Conservation (phyloP, 2,329 filamentous ascomycete genomes). For the Cytospora piceicola region DNA sequence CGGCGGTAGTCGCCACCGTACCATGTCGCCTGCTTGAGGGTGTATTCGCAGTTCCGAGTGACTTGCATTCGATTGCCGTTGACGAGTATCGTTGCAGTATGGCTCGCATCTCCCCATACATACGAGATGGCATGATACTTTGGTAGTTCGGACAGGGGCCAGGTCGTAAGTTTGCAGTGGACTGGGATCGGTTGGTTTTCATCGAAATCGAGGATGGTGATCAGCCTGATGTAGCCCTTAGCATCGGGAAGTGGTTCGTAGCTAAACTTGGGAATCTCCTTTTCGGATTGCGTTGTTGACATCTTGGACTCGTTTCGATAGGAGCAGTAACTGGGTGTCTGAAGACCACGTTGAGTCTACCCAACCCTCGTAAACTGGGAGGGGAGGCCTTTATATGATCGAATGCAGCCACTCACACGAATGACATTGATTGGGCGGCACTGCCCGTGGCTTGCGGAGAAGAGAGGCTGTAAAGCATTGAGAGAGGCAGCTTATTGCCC, state of each 20-base stretch:
- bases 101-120: conserved; percentile 3
- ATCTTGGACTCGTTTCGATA: neutral
- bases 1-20: neutral
- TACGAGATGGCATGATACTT: conserved; percentile 11
- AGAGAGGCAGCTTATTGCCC: too few relatives aligned
- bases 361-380: too few relatives aligned
- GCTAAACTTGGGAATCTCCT: neutral
- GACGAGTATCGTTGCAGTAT: neutral
- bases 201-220: neutral
- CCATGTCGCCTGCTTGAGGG: neutral
- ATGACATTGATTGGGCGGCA: too few relatives aligned
- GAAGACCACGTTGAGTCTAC: too few relatives aligned
- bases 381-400: too few relatives aligned
- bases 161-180: conserved; percentile 5
- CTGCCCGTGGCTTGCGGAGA: too few relatives aligned
- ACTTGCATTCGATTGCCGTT: conserved; percentile 12
- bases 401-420: too few relatives aligned
- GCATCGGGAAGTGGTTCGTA: neutral
- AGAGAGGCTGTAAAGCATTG: too few relatives aligned
- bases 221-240: conserved; percentile 7
- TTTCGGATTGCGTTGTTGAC: neutral
- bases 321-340: too few relatives aligned
- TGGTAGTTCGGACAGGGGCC: neutral
- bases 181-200: neutral
- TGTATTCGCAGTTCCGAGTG: conserved; percentile 13